Conservation (phyloP, 169 alveolate genomes). For the Plasmodium cynomolgi region DNA sequence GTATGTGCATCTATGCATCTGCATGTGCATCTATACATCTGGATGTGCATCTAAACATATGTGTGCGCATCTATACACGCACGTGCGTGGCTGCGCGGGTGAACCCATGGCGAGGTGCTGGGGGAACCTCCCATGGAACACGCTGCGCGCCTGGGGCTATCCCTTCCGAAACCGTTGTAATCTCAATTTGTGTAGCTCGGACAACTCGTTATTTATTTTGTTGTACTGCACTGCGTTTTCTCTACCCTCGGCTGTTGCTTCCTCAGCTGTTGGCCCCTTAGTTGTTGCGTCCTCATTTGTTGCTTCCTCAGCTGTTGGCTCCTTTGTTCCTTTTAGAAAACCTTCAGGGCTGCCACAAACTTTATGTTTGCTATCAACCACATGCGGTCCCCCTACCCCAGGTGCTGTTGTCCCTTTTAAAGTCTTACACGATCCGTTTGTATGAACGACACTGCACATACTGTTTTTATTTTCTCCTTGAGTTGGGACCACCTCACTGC, state of each 20-base stretch:
- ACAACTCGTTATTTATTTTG: conserved; percentile 54
- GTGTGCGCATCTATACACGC: not conserved
- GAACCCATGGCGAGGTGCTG: too few relatives aligned
- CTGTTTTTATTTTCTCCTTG: not conserved
- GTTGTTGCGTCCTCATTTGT: not conserved
- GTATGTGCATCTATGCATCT: not conserved
- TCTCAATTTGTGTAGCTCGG: conserved; percentile 48
- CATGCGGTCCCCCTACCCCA: not conserved
- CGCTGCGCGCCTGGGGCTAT: not conserved
- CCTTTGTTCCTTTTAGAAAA: not conserved
- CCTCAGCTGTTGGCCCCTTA: not conserved
- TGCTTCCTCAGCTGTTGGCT: not conserved
- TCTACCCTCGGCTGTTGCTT: not conserved
- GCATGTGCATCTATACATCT: not conserved
- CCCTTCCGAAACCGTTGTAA: conserved; percentile 33
- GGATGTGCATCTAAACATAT: not conserved
- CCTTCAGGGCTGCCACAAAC: not conserved
- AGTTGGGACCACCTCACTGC: not conserved
- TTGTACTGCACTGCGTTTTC: conserved; percentile 8
- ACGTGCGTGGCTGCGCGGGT: not conserved
- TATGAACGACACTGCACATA: not conserved
- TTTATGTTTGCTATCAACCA: not conserved
- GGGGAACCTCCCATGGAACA: too few relatives aligned
- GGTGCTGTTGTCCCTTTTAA: not conserved
- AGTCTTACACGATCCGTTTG: not conserved